These are phyloP conservation scores for Fusarium incarnatum DNA, from an alignment of 2,329 filamentous ascomycete species.

Conservation along the genomic window DNA sequence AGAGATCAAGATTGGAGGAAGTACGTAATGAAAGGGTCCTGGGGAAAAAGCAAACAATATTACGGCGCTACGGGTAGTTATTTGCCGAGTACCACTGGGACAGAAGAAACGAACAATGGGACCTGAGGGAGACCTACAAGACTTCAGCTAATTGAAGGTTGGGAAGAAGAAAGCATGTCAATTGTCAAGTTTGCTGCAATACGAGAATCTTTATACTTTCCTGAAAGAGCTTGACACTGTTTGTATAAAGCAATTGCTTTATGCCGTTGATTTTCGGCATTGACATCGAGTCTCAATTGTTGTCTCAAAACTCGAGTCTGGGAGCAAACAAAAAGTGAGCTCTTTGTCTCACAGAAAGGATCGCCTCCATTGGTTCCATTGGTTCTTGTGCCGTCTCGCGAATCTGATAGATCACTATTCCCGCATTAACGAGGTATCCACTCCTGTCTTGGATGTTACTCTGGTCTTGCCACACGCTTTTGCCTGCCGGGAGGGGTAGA, in stretches of 20 bases:
- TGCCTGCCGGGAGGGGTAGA: background rate
- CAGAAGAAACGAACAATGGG: background rate
- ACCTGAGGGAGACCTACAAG: background rate
- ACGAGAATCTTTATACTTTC: background rate
- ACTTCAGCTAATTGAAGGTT: background rate
- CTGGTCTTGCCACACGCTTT: background rate
- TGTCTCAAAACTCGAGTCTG: background rate
- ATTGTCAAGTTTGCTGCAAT: background rate
- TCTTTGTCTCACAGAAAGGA: background rate
- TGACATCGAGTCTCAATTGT: background rate
- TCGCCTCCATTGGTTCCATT: background rate
- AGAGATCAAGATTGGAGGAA: background rate
- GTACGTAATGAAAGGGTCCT: background rate
- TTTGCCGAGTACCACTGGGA: background rate
- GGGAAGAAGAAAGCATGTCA: background rate
- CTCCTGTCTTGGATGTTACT: background rate
- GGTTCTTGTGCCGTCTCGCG: background rate
- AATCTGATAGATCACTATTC: constrained; percentile 1
- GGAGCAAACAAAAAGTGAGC: background rate
- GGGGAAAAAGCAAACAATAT: background rate
- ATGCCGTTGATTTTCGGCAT: background rate
- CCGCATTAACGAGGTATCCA: background rate
- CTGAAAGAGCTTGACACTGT: background rate
- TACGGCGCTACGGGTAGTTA: background rate
- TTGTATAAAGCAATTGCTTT: background rate